Conservation (phyloP, 805 yeast species). For the Candida odintsovae region DNA sequence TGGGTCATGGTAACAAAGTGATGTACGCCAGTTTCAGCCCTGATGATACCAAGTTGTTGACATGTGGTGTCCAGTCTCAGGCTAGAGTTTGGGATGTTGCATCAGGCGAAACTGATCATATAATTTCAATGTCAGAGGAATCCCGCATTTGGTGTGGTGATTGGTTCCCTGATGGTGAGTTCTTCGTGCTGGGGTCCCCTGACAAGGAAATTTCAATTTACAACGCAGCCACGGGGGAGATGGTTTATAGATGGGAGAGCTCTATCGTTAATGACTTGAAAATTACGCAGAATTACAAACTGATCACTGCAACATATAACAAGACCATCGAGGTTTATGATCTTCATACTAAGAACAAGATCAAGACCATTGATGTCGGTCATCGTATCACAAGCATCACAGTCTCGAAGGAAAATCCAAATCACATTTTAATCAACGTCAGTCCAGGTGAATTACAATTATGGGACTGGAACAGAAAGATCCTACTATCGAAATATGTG, state of each 20-base stretch:
- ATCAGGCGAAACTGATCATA: conserved; percentile 27
- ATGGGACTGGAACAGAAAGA: conserved; percentile 64
- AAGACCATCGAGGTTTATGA: conserved; percentile 57
- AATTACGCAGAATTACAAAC: conserved; percentile 56
- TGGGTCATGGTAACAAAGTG: conserved; percentile 47
- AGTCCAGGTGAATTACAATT: conserved; percentile 74
- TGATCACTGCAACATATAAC: conserved; percentile 63
- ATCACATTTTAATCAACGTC: conserved; percentile 53
- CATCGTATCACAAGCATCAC: conserved; percentile 62
- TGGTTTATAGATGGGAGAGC: conserved; percentile 26
- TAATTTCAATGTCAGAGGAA: conserved; percentile 15
- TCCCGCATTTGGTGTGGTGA: conserved; percentile 54
- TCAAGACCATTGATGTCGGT: conserved; percentile 44
- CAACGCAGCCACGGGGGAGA: conserved; percentile 28
- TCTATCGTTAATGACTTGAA: conserved; percentile 63
- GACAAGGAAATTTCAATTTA: conserved; percentile 57
- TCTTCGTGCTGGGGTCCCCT: conserved; percentile 70
- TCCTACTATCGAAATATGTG: conserved; percentile 54
- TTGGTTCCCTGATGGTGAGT: conserved; percentile 54
- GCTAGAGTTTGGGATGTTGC: conserved; percentile 64
- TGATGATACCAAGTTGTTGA: conserved; percentile 57
- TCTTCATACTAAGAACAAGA: conserved; percentile 33
- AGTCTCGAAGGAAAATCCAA: conserved; percentile 47
- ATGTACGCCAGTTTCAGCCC: conserved; percentile 73
- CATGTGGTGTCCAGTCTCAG: conserved; percentile 67